Conservation (phyloP, 805 yeast genomes). For the Myxozyma monticola region DNA sequence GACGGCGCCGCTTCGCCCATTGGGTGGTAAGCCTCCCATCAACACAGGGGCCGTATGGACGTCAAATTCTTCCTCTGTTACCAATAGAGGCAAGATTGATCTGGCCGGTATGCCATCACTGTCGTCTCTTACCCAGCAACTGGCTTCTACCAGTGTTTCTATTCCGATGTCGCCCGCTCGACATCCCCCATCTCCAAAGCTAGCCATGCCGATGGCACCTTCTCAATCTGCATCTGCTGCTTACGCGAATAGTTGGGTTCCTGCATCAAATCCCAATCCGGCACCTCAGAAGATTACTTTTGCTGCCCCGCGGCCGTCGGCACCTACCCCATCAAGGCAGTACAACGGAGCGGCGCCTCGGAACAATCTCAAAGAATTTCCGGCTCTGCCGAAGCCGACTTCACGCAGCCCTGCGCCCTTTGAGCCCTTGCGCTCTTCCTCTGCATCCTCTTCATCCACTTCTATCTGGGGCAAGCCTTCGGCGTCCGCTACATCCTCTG, state of each 20-base stretch:
- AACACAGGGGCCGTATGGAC: conserved; percentile 6
- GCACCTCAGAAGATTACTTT: conserved; percentile 18
- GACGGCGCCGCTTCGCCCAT: no score
- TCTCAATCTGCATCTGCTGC: conserved; percentile 12
- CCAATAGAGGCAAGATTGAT: conserved; percentile 4
- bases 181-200: conserved; percentile 9
- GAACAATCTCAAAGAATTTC: conserved; percentile 24
- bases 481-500: conserved; percentile 1
- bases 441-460: conserved; percentile 9
- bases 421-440: conserved; percentile 4
- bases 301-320: conserved; percentile 10
- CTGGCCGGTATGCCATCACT: conserved; percentile 10
- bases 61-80: conserved; percentile 4
- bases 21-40: no score
- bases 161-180: conserved; percentile 12
- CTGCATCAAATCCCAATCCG: conserved; percentile 9
- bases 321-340: not conserved
- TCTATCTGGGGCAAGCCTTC: conserved; percentile 13
- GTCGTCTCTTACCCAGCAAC: conserved; percentile 1
- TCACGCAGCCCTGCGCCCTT: not conserved
- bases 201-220: conserved; percentile 18
- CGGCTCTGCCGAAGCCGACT: conserved; percentile 21
- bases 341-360: not conserved
- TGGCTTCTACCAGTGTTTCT: not conserved
- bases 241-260: conserved; percentile 20